phyloP scores from a whole-genome alignment of 2,329 filamentous ascomycete genomes.

The Stagonosporopsis tanaceti region DNA sequence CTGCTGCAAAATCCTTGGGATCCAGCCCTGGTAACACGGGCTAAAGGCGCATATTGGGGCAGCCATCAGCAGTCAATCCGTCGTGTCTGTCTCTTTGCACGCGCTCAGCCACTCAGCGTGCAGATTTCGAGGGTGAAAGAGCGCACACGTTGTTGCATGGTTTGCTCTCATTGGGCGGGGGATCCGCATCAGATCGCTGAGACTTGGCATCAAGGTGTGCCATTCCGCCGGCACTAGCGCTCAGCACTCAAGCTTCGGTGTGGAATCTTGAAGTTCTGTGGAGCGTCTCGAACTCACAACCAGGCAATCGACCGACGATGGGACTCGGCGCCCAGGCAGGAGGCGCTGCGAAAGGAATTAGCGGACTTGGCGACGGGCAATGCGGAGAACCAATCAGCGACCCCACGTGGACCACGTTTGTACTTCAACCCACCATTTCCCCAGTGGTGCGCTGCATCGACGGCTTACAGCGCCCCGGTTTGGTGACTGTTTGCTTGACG shows the following conservation, averaged over 20 bases:
- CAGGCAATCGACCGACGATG: constrained; percentile 16
- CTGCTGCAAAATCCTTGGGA: constrained; percentile 16
- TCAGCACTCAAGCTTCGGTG: constrained; percentile 20
- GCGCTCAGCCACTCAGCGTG: constrained; percentile 21
- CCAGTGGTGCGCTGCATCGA: neutral
- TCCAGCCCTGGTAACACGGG: constrained; percentile 24
- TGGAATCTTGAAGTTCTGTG: constrained; percentile 19
- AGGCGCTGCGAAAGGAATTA: constrained; percentile 17
- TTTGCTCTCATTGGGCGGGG: constrained; percentile 23
- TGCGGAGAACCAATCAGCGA: constrained; percentile 18
- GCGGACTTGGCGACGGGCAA: constrained; percentile 9
- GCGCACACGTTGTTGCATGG: constrained; percentile 27
- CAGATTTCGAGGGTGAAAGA: constrained; percentile 17
- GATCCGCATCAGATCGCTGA: constrained; percentile 14
- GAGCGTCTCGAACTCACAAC: constrained; percentile 13
- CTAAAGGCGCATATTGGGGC: constrained; percentile 19
- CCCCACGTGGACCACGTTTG: constrained; percentile 13
- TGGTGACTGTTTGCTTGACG: constrained; percentile 11
- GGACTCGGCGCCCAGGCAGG: constrained; percentile 16
- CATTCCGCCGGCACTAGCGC: constrained; percentile 17
- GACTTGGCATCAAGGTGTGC: constrained; percentile 14
- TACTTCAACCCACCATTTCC: constrained; percentile 12
- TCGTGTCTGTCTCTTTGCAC: constrained; percentile 12
- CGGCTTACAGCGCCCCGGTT: constrained; percentile 15
- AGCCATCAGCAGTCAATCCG: constrained; percentile 21